A percentile compares a stretch with the other conserved stretches of the same genome.
phyloP scores from a whole-genome alignment of 768 basidiomycete genomes.

The Clavaria fumosa region DNA sequence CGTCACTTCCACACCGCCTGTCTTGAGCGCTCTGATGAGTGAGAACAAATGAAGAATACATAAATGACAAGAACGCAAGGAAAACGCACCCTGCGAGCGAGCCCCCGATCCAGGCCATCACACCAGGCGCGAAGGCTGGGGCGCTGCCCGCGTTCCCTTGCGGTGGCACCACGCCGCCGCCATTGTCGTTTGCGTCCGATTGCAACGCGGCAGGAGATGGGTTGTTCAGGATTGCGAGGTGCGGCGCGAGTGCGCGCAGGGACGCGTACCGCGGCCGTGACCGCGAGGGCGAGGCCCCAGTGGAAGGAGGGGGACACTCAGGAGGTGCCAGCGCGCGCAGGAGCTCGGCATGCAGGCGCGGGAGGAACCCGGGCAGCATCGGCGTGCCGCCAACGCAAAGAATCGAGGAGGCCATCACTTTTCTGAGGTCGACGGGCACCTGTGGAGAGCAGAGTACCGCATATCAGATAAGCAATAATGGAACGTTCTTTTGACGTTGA shows the following conservation, averaged over 20 bases:
- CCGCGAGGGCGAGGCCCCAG: slow-evolving; percentile 23
- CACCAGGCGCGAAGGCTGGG: slow-evolving; percentile 71
- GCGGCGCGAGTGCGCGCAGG: slow-evolving; percentile 53
- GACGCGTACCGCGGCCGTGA: slow-evolving; percentile 44
- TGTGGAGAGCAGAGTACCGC: slow-evolving; percentile 18
- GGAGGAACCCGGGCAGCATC: slow-evolving; percentile 87
- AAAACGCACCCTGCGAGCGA: slow-evolving; percentile 71
- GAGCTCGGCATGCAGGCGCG: slow-evolving; percentile 71
- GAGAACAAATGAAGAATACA: slow-evolving; percentile 4
- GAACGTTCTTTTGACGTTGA: neutral
- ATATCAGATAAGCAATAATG: neutral
- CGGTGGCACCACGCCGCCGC: slow-evolving; percentile 35
- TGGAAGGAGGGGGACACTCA: slow-evolving; percentile 18
- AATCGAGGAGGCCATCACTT: slow-evolving; percentile 69
- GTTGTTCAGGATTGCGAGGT: slow-evolving; percentile 77
- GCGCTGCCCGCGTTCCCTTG: slow-evolving; percentile 77
- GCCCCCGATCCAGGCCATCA: slow-evolving; percentile 86
- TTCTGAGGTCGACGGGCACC: slow-evolving; percentile 84
- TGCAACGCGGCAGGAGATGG: slow-evolving; percentile 42
- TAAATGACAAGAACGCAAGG: neutral
- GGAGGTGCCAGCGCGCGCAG: slow-evolving; percentile 38
- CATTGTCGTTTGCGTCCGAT: no score
- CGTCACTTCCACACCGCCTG: slow-evolving; percentile 66
- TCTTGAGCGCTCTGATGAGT: slow-evolving; percentile 57
- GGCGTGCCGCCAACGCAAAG: slow-evolving; percentile 80